Base-by-base conservation (phyloP, 805 yeast species). In the Metschnikowia colocasiae region DNA sequence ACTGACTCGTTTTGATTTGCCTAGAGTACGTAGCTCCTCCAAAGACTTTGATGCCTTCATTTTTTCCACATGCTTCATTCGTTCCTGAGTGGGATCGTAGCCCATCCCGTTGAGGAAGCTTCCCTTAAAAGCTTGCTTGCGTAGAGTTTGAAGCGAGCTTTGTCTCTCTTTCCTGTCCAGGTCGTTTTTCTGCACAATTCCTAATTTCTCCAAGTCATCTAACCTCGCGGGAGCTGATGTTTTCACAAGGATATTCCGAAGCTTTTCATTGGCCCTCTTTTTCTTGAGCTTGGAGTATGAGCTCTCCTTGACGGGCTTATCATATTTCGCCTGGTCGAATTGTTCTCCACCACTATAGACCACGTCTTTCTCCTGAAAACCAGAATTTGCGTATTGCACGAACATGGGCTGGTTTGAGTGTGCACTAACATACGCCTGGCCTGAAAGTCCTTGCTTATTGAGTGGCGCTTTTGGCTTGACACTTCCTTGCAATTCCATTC, bases 401-500 rank as follows among this genome's bases (percentile, higher is more conserved):
- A 13, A 64, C 50, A 31, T 41, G 45, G 29, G 69, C 54, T 32
- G 58, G 49, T 51, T 63, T 59, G 52, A 66, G 54, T 26, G 12
- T 6, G 56, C 51, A 31, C 55, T 52, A 20, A 54, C 47, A 32
- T 54, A 57, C 45, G 57, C 56, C 45, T 54, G 48, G 30, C 50
- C 45, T 19, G 55, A 20, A 15, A 47, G 33, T 34, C 58, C 63
- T 23, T 50, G 80, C 36, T 69, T 59, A 40, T 70, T 66, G 22
- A 72, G 71, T 4, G 90, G 82, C 6, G 88, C 77, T 56, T 81
- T 75, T 64, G 79, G 62, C 48, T 81, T 65, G 49, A 76, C 71
- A 50, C 79, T 68, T 13, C 86, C 79, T 62, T 81, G 86, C 45
- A 92, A 71, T 62, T 91, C 98, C 71, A 88, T 78, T 51, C 98